phyloP scores from a whole-genome alignment of 2,329 filamentous ascomycete genomes.

The Zasmidium angulare region DNA sequence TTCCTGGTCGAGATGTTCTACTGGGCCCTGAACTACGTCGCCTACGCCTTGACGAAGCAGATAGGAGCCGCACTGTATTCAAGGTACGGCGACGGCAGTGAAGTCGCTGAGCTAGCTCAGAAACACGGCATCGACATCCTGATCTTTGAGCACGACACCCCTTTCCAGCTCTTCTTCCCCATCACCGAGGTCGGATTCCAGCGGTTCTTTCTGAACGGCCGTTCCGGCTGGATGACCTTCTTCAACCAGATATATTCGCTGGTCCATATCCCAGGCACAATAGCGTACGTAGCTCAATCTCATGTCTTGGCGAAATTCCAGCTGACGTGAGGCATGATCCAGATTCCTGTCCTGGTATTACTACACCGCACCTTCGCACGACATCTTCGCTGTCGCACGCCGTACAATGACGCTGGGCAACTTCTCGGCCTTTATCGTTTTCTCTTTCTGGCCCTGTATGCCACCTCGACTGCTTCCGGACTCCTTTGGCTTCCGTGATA shows the following conservation, averaged over 20 bases:
- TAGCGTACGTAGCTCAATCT: slow-evolving; percentile 46
- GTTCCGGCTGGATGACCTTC: slow-evolving; percentile 54
- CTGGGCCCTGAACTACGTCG: slow-evolving; percentile 65
- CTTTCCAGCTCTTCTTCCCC: slow-evolving; percentile 54
- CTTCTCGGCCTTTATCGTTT: slow-evolving; percentile 53
- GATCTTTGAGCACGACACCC: slow-evolving; percentile 54
- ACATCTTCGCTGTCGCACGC: slow-evolving; percentile 45
- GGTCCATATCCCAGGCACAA: slow-evolving; percentile 61
- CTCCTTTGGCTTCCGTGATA: slow-evolving; percentile 48
- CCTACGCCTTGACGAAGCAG: slow-evolving; percentile 58
- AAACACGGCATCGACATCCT: slow-evolving; percentile 57
- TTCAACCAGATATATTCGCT: slow-evolving; percentile 61
- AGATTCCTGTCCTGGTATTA: slow-evolving; percentile 67
- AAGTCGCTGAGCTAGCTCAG: slow-evolving; percentile 58
- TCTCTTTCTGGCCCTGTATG: slow-evolving; percentile 56
- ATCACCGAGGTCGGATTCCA: slow-evolving; percentile 55
- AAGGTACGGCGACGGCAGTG: slow-evolving; percentile 41
- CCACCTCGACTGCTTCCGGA: slow-evolving; percentile 49
- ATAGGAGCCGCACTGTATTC: slow-evolving; percentile 28
- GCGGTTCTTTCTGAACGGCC: slow-evolving; percentile 57
- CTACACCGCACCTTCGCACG: slow-evolving; percentile 54
- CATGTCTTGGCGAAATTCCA: not conserved
- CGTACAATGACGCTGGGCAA: slow-evolving; percentile 53
- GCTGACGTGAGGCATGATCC: slow-evolving; percentile 9
- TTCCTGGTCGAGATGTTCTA: slow-evolving; percentile 75